phyloP scores from a whole-genome alignment of 2,329 filamentous ascomycete species.

The Macroventuria anomochaeta region DNA sequence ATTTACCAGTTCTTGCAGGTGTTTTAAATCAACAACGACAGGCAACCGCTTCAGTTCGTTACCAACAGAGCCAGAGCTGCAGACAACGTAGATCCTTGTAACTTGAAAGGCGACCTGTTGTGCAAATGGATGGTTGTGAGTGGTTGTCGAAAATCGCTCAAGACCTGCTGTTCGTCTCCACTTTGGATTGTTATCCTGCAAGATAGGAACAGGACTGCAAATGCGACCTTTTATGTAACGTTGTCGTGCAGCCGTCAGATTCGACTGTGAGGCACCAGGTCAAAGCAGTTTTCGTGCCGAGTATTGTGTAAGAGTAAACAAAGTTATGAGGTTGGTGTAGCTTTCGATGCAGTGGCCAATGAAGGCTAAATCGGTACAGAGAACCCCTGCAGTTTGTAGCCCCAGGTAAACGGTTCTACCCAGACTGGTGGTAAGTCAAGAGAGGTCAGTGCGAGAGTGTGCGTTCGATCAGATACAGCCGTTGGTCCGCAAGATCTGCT shows the following conservation, averaged over 20 bases:
- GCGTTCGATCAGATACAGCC: neutral
- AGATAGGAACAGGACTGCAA: neutral
- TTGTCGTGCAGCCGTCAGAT: neutral
- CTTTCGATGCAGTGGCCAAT: constrained; percentile 11
- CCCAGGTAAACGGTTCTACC: constrained; percentile 15
- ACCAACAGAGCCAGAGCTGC: neutral
- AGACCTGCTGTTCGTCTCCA: constrained; percentile 2
- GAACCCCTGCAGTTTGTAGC: constrained; percentile 16
- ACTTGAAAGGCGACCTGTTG: neutral
- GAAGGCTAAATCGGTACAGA: constrained; percentile 8
- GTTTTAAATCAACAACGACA: constrained; percentile 1
- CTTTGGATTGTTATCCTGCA: constrained; percentile 7
- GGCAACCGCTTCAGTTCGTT: neutral
- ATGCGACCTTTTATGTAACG: neutral
- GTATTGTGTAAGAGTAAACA: constrained; percentile 11
- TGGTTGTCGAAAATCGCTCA: constrained; percentile 20
- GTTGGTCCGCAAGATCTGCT: constrained; percentile 4
- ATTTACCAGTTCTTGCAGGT: neutral
- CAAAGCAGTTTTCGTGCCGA: neutral
- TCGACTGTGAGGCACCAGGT: neutral
- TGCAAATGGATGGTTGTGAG: neutral
- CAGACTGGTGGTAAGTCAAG: constrained; percentile 6
- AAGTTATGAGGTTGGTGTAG: constrained; percentile 15
- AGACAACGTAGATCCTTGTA: neutral
- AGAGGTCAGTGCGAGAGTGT: constrained; percentile 13